Evolutionary conservation across 2,329 filamentous ascomycete species (phyloP).

Genomic region (Teratosphaeria nubilosa): DNA sequence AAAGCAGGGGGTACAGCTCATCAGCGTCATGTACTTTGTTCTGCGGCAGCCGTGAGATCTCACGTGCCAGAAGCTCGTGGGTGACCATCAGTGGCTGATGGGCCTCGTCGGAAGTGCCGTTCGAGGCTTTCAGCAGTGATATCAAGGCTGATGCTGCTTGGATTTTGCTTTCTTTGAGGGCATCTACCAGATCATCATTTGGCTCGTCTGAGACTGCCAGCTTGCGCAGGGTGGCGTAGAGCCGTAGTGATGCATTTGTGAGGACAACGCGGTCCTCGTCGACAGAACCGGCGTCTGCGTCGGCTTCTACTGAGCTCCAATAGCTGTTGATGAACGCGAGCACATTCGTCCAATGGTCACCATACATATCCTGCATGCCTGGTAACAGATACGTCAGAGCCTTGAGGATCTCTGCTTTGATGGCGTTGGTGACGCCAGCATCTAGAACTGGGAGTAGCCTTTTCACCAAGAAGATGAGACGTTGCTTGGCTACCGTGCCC

Average conservation of each 20-base stretch:
- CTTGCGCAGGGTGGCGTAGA: slow-evolving; percentile 54
- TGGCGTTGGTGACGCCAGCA: slow-evolving; percentile 37
- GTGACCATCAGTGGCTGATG: slow-evolving; percentile 64
- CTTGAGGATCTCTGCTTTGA: slow-evolving; percentile 47
- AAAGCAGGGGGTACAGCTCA: slow-evolving; percentile 65
- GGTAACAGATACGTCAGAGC: slow-evolving; percentile 52
- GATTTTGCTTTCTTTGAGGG: slow-evolving; percentile 51
- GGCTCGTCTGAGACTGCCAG: slow-evolving; percentile 49
- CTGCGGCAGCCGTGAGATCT: slow-evolving; percentile 54
- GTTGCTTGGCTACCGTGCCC: slow-evolving; percentile 46
- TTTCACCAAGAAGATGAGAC: slow-evolving; percentile 72
- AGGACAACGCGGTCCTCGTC: slow-evolving; percentile 26
- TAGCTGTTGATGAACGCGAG: slow-evolving; percentile 26
- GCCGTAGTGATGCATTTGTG: slow-evolving; percentile 61
- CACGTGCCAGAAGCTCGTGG: slow-evolving; percentile 61
- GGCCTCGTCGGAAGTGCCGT: slow-evolving; percentile 40
- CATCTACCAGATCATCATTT: slow-evolving; percentile 79
- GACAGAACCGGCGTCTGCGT: neutral
- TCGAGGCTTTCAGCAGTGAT: slow-evolving; percentile 46
- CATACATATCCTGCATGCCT: slow-evolving; percentile 71
- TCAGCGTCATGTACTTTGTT: slow-evolving; percentile 43
- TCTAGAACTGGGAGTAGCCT: slow-evolving; percentile 65
- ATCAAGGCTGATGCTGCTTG: slow-evolving; percentile 50
- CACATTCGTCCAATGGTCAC: slow-evolving; percentile 65
- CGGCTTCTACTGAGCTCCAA: slow-evolving; percentile 20